Evolutionary conservation across 495 filamentous ascomycete species (phyloP), one percentile per base, ranked within the genome.

Genomic region (Chaetomium fimeti): DNA sequence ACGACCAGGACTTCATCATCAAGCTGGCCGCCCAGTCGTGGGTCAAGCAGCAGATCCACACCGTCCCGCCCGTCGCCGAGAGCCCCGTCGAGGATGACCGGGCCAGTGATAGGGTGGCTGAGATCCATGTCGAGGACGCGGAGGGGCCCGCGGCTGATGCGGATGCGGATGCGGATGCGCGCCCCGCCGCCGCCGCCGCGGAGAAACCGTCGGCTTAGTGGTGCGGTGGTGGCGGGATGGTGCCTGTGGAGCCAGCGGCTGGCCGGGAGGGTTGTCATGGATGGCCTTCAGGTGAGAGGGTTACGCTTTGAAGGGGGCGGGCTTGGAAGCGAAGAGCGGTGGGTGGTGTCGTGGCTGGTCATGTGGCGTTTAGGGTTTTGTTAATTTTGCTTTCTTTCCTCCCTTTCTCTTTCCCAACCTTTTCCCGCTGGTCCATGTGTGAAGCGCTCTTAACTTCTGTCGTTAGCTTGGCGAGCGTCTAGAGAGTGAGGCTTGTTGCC

Each of bases 121-220:
- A 82, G 68, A 82, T 82, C 18, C 78, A 78, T 52, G 64, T 82
- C 11, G 71, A 72, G 18, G 61, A 67, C 8, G 66, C 68, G 56
- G 40, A 52, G 28, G 32, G 2, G 16, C 13, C 13, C 3, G 40
- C 40, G 4, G 40, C 4, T 40, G 38, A 40, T 16, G 40, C 15
- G 40, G 40, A 2, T 43, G 40, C 32, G 29, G 29, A 47, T 11
- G 40, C 13, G 5, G 36, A 36, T 36, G 29, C 53, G 18, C n/a
- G 29, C 29, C 6, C 12, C 12, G 32, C 27, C 15, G 18, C 20
- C 4, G 55, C 43, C 2, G 11, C 9, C 22, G 57, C 2, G 8
- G 43, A n/a, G 40, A 59, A 59, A 9, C 32, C 32, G 57, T 18
- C 38, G 24, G 57, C 40, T 28, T 59, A 59, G 56, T 12, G 22